These are phyloP conservation scores for Cladosporium halotolerans DNA, from an alignment of 2,329 filamentous ascomycete species.

Conservation along the genomic window DNA sequence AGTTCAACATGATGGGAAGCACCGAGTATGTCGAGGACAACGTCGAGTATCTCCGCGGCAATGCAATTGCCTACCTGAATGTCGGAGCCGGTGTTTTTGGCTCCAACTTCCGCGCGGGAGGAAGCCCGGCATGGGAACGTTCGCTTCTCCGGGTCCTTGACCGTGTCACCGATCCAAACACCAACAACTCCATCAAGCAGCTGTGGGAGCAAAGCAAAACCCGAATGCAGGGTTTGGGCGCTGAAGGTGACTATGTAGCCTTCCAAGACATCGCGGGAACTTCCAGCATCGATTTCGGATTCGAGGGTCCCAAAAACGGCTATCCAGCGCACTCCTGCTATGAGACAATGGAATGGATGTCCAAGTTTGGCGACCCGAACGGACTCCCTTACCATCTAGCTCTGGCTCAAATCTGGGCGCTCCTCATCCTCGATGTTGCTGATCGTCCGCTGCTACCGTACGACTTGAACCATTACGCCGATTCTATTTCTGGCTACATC, in stretches of 20 bases:
- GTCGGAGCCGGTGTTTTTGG: slow-evolving; percentile 79
- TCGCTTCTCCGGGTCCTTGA: slow-evolving; percentile 67
- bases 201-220: slow-evolving; percentile 65
- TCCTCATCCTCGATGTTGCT: slow-evolving; percentile 78
- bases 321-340: slow-evolving; percentile 79
- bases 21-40: slow-evolving; percentile 92
- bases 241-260: slow-evolving; percentile 75
- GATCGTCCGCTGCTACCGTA: slow-evolving; percentile 79
- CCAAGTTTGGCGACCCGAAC: slow-evolving; percentile 65
- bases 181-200: slow-evolving; percentile 59
- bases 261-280: slow-evolving; percentile 90
- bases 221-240: slow-evolving; percentile 62
- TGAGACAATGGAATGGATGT: slow-evolving; percentile 84
- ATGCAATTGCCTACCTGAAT: slow-evolving; percentile 85
- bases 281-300: slow-evolving; percentile 79
- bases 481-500: slow-evolving; percentile 58
- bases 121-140: slow-evolving; percentile 71
- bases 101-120: slow-evolving; percentile 65
- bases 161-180: slow-evolving; percentile 64
- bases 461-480: slow-evolving; percentile 68
- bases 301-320: slow-evolving; percentile 52
- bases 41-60: slow-evolving; percentile 61
- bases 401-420: slow-evolving; percentile 70
- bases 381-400: slow-evolving; percentile 69
- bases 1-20: slow-evolving; percentile 89